Percentiles rank a stretch among this genome's conserved stretches.
phyloP scores from a whole-genome alignment of 2,329 filamentous ascomycete species.

The Colletotrichum gloeosporioides region DNA sequence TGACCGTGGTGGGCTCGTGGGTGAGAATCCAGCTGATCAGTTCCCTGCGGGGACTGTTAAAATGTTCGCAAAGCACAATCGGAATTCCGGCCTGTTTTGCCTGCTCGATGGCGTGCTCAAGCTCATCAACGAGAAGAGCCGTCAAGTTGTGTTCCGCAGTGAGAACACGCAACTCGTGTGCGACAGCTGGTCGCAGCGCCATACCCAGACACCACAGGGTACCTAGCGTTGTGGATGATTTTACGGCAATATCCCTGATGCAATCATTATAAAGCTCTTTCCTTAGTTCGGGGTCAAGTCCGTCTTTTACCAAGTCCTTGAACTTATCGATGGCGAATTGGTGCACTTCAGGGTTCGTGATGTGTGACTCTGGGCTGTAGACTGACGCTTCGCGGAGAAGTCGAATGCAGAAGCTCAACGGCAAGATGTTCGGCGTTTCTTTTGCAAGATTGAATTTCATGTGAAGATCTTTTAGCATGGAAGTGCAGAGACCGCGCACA shows the following conservation, averaged over 20 bases:
- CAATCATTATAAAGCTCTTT: slow-evolving; percentile 70
- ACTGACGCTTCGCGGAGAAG: slow-evolving; percentile 75
- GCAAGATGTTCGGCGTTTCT: slow-evolving; percentile 40
- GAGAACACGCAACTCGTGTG: slow-evolving; percentile 60
- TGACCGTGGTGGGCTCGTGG: slow-evolving; percentile 66
- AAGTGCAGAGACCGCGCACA: slow-evolving; percentile 67
- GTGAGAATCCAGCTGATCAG: slow-evolving; percentile 64
- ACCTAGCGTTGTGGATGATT: slow-evolving; percentile 70
- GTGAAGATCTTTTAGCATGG: slow-evolving; percentile 56
- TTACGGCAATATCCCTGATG: slow-evolving; percentile 69
- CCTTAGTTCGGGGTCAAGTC: slow-evolving; percentile 60
- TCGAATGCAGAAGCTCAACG: slow-evolving; percentile 63
- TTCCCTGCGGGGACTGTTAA: slow-evolving; percentile 60
- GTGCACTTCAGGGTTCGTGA: slow-evolving; percentile 67
- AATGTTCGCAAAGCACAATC: slow-evolving; percentile 50
- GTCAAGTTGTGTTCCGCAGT: slow-evolving; percentile 67
- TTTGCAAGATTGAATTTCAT: slow-evolving; percentile 46
- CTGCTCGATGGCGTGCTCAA: slow-evolving; percentile 58
- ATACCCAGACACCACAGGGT: slow-evolving; percentile 71
- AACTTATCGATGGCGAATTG: slow-evolving; percentile 68
- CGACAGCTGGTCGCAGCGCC: slow-evolving; percentile 50
- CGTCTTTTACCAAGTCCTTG: slow-evolving; percentile 60
- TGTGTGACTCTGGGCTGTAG: slow-evolving; percentile 54
- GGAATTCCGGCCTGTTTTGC: slow-evolving; percentile 47
- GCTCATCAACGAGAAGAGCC: slow-evolving; percentile 66